phyloP scores from a whole-genome alignment of 2,329 filamentous ascomycete genomes.

The Fusarium tricinctum region DNA sequence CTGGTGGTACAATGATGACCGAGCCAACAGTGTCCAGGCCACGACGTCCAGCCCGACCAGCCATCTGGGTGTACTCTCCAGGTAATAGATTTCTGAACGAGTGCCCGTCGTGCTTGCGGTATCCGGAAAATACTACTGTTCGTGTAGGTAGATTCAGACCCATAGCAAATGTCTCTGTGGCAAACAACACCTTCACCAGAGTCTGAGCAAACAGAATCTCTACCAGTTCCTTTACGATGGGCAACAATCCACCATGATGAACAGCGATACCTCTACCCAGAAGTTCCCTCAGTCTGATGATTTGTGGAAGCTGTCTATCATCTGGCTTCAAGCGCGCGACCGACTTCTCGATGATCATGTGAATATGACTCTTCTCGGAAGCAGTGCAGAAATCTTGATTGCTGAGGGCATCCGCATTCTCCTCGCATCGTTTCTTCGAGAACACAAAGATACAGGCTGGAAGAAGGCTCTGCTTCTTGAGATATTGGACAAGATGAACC shows the following conservation, averaged over 20 bases:
- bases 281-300: constrained; percentile 86
- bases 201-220: constrained; percentile 97
- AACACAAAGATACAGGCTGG: constrained; percentile 98
- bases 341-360: constrained; percentile 97
- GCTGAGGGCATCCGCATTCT: constrained; percentile 94
- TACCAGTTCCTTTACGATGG: constrained; percentile 97
- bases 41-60: constrained; percentile 91
- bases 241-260: constrained; percentile 92
- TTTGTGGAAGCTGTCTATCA: constrained; percentile 91
- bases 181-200: constrained; percentile 95
- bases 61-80: constrained; percentile 99
- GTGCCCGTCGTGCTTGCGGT: constrained; percentile 95
- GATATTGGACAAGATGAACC: constrained; percentile 93
- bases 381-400: constrained; percentile 97
- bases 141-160: constrained; percentile 94
- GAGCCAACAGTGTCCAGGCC: constrained; percentile 93
- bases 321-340: constrained; percentile 91
- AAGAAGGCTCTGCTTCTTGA: constrained; percentile 87
- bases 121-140: constrained; percentile 97
- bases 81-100: constrained; percentile 91
- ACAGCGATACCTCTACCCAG: constrained; percentile 92
- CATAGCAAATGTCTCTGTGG: constrained; percentile 99
- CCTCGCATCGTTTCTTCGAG: constrained; percentile 96
- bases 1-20: constrained; percentile 91
- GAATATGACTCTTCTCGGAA: constrained; percentile 93